These are phyloP conservation scores for Melaleuca alternifolia DNA, from an alignment of 345 rosid species.

Conservation along the genomic window DNA sequence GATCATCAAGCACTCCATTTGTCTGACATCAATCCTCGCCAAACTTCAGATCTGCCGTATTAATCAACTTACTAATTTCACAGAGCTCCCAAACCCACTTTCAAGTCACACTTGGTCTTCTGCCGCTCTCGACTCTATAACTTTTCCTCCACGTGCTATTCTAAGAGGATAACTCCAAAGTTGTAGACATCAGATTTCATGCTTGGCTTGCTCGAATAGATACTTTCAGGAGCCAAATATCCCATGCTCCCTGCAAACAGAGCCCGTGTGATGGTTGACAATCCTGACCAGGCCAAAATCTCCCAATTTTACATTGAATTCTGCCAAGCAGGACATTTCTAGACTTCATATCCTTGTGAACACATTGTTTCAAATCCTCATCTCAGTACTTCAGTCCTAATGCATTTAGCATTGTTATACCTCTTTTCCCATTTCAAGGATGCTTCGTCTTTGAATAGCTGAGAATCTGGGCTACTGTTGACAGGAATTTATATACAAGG, in stretches of 20 bases:
- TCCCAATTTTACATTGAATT: conserved; percentile 10
- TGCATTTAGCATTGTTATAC: conserved; percentile 1
- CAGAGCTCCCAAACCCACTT: conserved; percentile 10
- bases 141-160: conserved; percentile 11
- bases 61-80: not conserved
- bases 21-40: too few species aligned
- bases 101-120: not conserved
- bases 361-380: conserved; percentile 10
- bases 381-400: too few species aligned
- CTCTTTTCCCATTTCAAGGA: conserved; percentile 12
- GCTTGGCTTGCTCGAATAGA: not conserved
- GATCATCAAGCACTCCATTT: not conserved
- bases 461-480: too few species aligned
- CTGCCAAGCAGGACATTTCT: conserved; percentile 11
- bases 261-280: conserved; percentile 17
- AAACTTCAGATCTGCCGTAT: not conserved
- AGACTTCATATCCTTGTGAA: conserved; percentile 17
- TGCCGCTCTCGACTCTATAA: not conserved
- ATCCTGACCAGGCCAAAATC: conserved; percentile 32
- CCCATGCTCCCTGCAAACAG: too few species aligned
- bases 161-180: conserved; percentile 13
- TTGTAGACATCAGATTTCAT: conserved; percentile 14
- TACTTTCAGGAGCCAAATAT: conserved; percentile 11
- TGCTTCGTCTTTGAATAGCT: conserved; percentile 1
- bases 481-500: conserved; percentile 14